A percentile compares a stretch with the other conserved stretches of the same genome.
These are phyloP conservation scores for Dalbergia cultrata DNA, from an alignment of 306 rosid genomes.

Conservation along the genomic window DNA sequence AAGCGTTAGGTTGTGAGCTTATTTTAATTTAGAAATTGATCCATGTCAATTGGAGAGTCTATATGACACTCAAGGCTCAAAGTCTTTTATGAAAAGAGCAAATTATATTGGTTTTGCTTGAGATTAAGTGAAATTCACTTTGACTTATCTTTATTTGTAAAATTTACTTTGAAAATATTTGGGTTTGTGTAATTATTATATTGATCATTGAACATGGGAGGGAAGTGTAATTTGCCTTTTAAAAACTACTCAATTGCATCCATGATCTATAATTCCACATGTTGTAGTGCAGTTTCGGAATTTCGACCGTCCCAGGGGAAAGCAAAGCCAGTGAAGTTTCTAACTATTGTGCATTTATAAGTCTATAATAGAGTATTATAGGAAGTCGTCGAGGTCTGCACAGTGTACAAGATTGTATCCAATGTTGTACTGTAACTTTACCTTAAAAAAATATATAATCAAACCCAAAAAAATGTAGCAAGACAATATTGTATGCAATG, in stretches of 20 bases:
- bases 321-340: conserved; percentile 3
- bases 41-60: background rate
- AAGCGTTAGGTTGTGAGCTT: background rate
- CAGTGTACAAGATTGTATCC: background rate
- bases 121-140: too few species aligned
- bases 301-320: background rate
- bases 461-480: conserved; percentile 27
- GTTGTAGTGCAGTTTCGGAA: background rate
- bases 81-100: background rate
- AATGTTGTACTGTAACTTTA: conserved; percentile 5
- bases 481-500: conserved; percentile 7
- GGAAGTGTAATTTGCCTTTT: too few species aligned
- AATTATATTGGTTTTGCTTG: too few species aligned
- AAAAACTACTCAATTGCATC: too few species aligned
- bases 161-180: too few species aligned
- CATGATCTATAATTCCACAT: background rate
- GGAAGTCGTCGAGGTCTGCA: background rate
- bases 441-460: conserved; percentile 1
- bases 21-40: background rate
- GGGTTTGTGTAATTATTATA: too few species aligned
- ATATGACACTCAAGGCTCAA: background rate
- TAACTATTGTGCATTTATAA: background rate
- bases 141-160: too few species aligned
- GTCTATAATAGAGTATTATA: background rate
- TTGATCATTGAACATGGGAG: too few species aligned